Conservation (phyloP, 805 yeast species). For the Wickerhamomyces chambardii region DNA sequence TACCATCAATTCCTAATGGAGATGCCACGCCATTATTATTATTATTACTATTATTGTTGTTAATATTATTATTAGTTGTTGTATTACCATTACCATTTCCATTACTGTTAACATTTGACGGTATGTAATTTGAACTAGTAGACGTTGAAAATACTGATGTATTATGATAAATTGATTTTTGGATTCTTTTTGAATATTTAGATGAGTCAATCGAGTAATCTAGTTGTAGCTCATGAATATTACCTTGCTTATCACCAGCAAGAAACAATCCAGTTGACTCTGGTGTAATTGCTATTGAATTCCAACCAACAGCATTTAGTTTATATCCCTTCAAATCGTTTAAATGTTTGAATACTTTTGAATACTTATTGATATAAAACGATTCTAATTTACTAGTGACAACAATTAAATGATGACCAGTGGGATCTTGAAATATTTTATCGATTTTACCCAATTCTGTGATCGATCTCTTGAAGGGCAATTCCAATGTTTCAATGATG, state of each 20-base stretch:
- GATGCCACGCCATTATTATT: too few species aligned
- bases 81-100: too few species aligned
- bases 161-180: constrained; percentile 24
- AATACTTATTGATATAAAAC: constrained; percentile 34
- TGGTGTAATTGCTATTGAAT: constrained; percentile 23
- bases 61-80: too few species aligned
- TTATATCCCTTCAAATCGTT: constrained; percentile 36
- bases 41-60: too few species aligned
- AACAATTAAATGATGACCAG: constrained; percentile 43
- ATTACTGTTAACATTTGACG: too few species aligned
- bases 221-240: constrained; percentile 34
- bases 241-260: constrained; percentile 39
- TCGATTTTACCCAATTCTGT: constrained; percentile 21
- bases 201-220: constrained; percentile 28
- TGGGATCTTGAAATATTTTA: constrained; percentile 36
- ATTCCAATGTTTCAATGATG: constrained; percentile 33
- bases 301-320: constrained; percentile 33
- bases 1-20: constrained; percentile 16
- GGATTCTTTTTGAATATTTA: constrained; percentile 33
- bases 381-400: constrained; percentile 37
- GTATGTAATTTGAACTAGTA: background rate
- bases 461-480: constrained; percentile 20
- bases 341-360: constrained; percentile 31
- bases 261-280: constrained; percentile 36
- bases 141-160: background rate